Base-by-base conservation (phyloP, 2,329 filamentous ascomycete genomes). In the Orbilia javanica region DNA sequence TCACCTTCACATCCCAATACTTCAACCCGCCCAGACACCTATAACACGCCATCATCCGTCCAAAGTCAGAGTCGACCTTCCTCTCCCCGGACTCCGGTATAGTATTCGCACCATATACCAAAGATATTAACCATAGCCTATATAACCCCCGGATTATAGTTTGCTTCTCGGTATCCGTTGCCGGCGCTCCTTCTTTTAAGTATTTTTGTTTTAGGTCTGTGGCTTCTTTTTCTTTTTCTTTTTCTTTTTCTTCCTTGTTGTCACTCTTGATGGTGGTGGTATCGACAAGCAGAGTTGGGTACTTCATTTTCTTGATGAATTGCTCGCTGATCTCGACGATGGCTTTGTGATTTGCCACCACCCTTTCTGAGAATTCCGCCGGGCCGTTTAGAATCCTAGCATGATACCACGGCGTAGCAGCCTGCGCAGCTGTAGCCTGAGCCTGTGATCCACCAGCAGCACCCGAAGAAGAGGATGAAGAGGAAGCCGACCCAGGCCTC, bases 251-350 rank as follows among this genome's bases (percentile, higher is more conserved):
- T 15, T 15, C 36, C 29, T 31, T 31, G 29, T 31, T 7, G 29
- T 31, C 29, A 7, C 4, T 31, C 4, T 3, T 27, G 27, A 29
- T 20, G 4, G 60, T 48, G 2, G 64, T 34, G 8, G n/a, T 50
- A 15, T 66, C 53, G 25, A 73, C 60, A 27, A 73, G 10, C 1
- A 73, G 20, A 10, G 34, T 73, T 8, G 69, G 69, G 31, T 73
- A 73, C 25, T 73, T 73, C 69, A 73, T 73, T 29, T 39, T 73
- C 15, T 36, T 73, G 36, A 73, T 63, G 36, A 73, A 73, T 22
- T 50, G 62, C n/a, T 73, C 60, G 50, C 69, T 60, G 20, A 73
- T 27, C 11, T 66, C 69, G 1, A 73, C 25, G 18, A 73, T 73
- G 18, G 60, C 13, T 50, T 57, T 73, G 10, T 73, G 69, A 11